Conservation (phyloP, 805 yeast species). For the Yamadazyma insecticola region DNA sequence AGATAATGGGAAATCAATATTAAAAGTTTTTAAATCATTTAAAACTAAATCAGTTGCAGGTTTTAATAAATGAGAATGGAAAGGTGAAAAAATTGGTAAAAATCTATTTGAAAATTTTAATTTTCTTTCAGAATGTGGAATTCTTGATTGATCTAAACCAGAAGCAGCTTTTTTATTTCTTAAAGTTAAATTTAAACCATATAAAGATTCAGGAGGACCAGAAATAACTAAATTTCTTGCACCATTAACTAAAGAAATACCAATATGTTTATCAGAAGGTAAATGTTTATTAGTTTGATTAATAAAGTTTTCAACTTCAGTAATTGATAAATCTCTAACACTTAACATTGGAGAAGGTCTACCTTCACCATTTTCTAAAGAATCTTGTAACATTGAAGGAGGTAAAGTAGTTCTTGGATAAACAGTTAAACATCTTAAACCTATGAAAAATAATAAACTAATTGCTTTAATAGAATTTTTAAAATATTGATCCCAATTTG, state of each 20-base stretch:
- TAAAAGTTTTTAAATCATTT: constrained; percentile 56
- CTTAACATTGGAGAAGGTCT: constrained; percentile 97
- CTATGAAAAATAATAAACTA: constrained; percentile 84
- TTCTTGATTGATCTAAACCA: constrained; percentile 91
- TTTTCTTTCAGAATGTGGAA: constrained; percentile 92
- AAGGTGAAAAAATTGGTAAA: constrained; percentile 93
- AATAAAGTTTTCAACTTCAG: constrained; percentile 74
- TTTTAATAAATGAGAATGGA: constrained; percentile 84
- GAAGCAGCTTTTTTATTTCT: constrained; percentile 93
- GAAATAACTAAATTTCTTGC: constrained; percentile 92
- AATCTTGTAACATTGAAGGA: constrained; percentile 88
- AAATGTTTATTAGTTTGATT: constrained; percentile 88
- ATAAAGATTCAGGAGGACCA: constrained; percentile 97
- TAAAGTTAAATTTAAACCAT: constrained; percentile 88
- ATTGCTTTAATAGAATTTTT: constrained; percentile 71
- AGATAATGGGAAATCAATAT: constrained; percentile 50
- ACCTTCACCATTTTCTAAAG: constrained; percentile 92
- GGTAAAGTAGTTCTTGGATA: constrained; percentile 94
- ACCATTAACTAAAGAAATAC: constrained; percentile 89
- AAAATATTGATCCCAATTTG: constrained; percentile 81
- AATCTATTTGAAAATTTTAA: constrained; percentile 89
- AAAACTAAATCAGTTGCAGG: constrained; percentile 66
- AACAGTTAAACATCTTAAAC: constrained; percentile 83
- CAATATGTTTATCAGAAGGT: constrained; percentile 87
- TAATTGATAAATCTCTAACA: constrained; percentile 77